These are phyloP conservation scores for Tylopilus sp. DNA, from an alignment of 1,284 basidiomycete genomes.

Conservation along the genomic window DNA sequence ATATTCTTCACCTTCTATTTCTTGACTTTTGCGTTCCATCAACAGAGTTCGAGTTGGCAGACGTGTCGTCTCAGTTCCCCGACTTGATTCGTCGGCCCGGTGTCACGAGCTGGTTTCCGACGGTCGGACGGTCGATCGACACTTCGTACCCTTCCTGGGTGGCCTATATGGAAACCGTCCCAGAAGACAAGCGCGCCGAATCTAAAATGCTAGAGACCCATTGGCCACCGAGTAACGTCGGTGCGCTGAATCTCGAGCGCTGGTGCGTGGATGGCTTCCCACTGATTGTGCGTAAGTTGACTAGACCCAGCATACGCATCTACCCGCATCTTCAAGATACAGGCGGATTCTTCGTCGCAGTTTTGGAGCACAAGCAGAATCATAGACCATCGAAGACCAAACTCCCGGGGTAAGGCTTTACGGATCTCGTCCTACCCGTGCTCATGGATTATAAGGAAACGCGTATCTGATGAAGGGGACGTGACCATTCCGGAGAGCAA, in stretches of 20 bases:
- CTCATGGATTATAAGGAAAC: constrained; percentile 37
- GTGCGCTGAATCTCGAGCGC: constrained; percentile 57
- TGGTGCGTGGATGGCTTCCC: constrained; percentile 49
- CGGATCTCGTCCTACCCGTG: not conserved
- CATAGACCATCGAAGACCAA: constrained; percentile 11
- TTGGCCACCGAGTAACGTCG: constrained; percentile 75
- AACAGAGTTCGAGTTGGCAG: constrained; percentile 76
- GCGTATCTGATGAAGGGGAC: constrained; percentile 41
- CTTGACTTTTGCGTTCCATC: not conserved
- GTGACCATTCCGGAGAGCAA: constrained; percentile 42
- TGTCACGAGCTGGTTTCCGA: constrained; percentile 71
- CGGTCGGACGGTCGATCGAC: constrained; percentile 41
- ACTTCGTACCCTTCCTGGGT: constrained; percentile 43
- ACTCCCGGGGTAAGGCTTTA: constrained; percentile 23
- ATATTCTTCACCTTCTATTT: not conserved
- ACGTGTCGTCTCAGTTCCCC: constrained; percentile 71
- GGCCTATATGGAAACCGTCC: constrained; percentile 49
- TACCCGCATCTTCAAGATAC: constrained; percentile 97
- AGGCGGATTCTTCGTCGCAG: constrained; percentile 96
- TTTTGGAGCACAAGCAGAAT: constrained; percentile 59
- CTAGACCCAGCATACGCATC: constrained; percentile 64
- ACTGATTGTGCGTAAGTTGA: constrained; percentile 2
- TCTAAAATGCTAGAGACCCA: constrained; percentile 66
- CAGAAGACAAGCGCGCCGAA: constrained; percentile 46
- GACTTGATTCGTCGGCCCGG: constrained; percentile 75